phyloP scores from a whole-genome alignment of 139 green algal species.

The Zygnema cylindricum region DNA sequence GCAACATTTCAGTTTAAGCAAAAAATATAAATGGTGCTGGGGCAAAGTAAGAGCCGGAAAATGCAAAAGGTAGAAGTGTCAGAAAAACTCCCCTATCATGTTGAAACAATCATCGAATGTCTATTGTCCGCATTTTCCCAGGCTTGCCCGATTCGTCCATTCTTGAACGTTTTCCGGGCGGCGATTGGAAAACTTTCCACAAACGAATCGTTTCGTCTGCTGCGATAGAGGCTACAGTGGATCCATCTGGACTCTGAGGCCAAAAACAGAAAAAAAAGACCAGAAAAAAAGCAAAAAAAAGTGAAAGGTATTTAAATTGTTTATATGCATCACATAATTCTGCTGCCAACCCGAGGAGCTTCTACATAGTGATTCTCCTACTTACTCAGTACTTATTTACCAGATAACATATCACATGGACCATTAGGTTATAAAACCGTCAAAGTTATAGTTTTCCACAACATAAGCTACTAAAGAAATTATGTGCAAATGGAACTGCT shows the following conservation, averaged over 20 bases:
- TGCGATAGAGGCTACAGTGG: background rate
- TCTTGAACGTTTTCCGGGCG: too few species aligned
- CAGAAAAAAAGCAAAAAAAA: too few species aligned
- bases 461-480: constrained; percentile 77
- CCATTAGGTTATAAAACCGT: background rate
- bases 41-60: too few species aligned
- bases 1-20: too few species aligned
- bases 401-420: background rate
- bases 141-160: too few species aligned
- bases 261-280: background rate
- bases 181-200: background rate
- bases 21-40: too few species aligned
- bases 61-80: too few species aligned
- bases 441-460: constrained; percentile 50
- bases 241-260: background rate
- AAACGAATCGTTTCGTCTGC: constrained; percentile 6
- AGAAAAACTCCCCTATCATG: too few species aligned
- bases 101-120: too few species aligned
- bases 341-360: background rate
- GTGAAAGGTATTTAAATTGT: background rate
- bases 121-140: too few species aligned
- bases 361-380: background rate
- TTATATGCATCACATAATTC: background rate
- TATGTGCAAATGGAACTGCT: constrained; percentile 74
- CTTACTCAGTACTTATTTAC: constrained; percentile 4